Evolutionary conservation across 495 filamentous ascomycete species (phyloP).

Genomic region (Pseudotulostoma volvatum): DNA sequence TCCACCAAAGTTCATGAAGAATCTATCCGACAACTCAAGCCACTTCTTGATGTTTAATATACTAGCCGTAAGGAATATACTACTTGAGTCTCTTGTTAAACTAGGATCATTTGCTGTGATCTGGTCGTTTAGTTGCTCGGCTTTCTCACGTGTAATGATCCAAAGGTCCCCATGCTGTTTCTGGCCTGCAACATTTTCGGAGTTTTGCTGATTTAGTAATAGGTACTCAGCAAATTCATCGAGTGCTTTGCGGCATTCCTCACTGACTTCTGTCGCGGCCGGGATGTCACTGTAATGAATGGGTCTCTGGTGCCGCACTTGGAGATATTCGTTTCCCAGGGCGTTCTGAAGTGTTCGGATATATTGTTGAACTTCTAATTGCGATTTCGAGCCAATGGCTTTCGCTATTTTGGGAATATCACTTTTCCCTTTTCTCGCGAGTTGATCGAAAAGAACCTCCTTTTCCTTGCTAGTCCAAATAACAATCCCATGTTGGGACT

Average conservation of each 20-base stretch:
- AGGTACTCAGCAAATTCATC: constrained; percentile 51
- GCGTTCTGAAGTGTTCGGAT: constrained; percentile 39
- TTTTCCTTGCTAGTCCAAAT: constrained; percentile 60
- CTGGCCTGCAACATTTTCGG: constrained; percentile 38
- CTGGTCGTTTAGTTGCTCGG: constrained; percentile 22
- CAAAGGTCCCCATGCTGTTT: constrained; percentile 38
- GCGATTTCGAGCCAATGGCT: constrained; percentile 52
- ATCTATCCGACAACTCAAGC: constrained; percentile 42
- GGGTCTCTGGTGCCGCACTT: not conserved
- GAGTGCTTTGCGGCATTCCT: constrained; percentile 45
- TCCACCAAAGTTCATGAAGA: constrained; percentile 66
- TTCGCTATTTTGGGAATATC: constrained; percentile 42
- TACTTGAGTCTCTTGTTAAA: constrained; percentile 13
- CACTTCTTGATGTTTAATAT: constrained; percentile 44
- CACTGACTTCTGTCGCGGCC: constrained; percentile 56
- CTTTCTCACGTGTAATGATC: constrained; percentile 31
- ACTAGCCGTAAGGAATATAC: constrained; percentile 31
- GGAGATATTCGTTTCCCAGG: not conserved
- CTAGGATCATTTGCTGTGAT: constrained; percentile 15
- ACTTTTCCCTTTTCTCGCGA: constrained; percentile 45
- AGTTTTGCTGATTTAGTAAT: constrained; percentile 35
- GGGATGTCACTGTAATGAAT: constrained; percentile 19
- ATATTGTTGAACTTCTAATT: constrained; percentile 57
- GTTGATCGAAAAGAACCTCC: constrained; percentile 42
- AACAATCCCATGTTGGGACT: constrained; percentile 50